Conservation (phyloP, 2,329 filamentous ascomycete genomes). For the Ophiocordyceps camponoti-leonardi region DNA sequence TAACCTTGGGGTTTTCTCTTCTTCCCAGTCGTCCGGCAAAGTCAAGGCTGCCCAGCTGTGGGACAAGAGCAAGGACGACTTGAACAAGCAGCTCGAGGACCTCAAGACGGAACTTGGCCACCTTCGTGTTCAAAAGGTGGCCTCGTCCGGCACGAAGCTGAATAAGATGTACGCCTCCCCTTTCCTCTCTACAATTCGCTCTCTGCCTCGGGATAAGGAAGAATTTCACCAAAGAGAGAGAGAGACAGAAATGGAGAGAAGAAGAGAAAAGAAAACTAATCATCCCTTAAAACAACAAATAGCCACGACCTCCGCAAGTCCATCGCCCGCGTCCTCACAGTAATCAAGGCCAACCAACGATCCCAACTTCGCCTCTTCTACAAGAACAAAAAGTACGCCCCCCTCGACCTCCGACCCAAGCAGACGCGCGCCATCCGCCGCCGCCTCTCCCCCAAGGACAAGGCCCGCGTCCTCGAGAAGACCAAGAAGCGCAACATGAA, state of each 20-base stretch:
- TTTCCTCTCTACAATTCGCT: neutral
- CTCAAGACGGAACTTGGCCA: constrained; percentile 92
- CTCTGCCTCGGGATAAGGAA: too few relatives aligned
- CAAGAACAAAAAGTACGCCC: constrained; percentile 99
- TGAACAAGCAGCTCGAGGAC: constrained; percentile 87
- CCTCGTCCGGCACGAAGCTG: constrained; percentile 87
- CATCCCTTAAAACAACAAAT: constrained; percentile 1
- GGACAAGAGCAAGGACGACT: constrained; percentile 98
- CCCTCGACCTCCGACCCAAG: constrained; percentile 96
- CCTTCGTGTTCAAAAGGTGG: constrained; percentile 96
- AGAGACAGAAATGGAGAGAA: too few relatives aligned
- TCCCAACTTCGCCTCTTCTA: constrained; percentile 97
- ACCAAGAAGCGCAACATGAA: constrained; percentile 89
- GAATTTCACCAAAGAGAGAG: neutral
- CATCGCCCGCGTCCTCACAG: constrained; percentile 93
- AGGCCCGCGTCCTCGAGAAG: constrained; percentile 72
- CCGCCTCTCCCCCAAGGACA: constrained; percentile 84
- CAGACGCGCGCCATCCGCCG: constrained; percentile 96
- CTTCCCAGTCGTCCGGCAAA: constrained; percentile 33
- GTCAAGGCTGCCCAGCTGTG: constrained; percentile 96
- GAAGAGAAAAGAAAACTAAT: too few relatives aligned
- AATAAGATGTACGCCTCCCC: constrained; percentile 62
- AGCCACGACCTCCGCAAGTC: constrained; percentile 99
- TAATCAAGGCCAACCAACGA: constrained; percentile 99
- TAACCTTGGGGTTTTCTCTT: too few relatives aligned